Evolutionary conservation across 2,329 filamentous ascomycete genomes (phyloP).

Genomic region (Neodidymelliopsis sp.): DNA sequence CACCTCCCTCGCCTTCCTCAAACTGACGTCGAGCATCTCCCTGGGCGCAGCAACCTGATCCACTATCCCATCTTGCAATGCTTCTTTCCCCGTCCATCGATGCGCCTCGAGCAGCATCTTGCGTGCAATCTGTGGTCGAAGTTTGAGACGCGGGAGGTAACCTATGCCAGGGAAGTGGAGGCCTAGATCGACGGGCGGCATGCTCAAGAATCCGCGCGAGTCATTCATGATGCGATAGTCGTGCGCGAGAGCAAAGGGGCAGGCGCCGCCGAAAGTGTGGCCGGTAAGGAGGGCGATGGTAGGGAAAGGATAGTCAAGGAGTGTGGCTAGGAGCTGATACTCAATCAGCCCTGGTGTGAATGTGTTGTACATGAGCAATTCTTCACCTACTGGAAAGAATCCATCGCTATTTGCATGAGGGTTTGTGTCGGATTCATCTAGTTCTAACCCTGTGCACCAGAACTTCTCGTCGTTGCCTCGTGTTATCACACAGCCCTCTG

Average conservation of each 20-base stretch:
- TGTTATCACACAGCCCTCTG: slow-evolving; percentile 62
- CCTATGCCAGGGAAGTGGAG: slow-evolving; percentile 65
- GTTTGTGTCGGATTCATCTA: slow-evolving; percentile 57
- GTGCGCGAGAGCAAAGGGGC: slow-evolving; percentile 57
- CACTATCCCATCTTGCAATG: slow-evolving; percentile 61
- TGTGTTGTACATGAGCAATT: not conserved
- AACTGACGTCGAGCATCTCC: slow-evolving; percentile 57
- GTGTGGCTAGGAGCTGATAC: slow-evolving; percentile 52
- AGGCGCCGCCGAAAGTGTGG: slow-evolving; percentile 59
- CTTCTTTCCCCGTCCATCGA: slow-evolving; percentile 61
- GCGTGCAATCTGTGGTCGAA: slow-evolving; percentile 59
- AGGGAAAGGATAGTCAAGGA: slow-evolving; percentile 59
- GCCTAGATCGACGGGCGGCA: slow-evolving; percentile 63
- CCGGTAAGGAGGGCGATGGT: slow-evolving; percentile 59
- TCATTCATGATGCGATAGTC: slow-evolving; percentile 56
- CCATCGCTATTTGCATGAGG: slow-evolving; percentile 64
- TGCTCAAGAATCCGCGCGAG: slow-evolving; percentile 43
- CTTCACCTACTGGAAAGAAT: slow-evolving; percentile 57
- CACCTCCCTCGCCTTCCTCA: slow-evolving; percentile 55
- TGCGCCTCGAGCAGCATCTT: slow-evolving; percentile 66
- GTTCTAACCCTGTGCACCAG: slow-evolving; percentile 60
- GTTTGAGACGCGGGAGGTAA: slow-evolving; percentile 59
- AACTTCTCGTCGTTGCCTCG: slow-evolving; percentile 60
- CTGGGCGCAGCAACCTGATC: slow-evolving; percentile 58
- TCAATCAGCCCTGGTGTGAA: slow-evolving; percentile 39